A percentile compares a stretch with the other conserved stretches of the same genome.
Conservation (phyloP, 495 filamentous ascomycete genomes). For the Alectoria sarmentosa region DNA sequence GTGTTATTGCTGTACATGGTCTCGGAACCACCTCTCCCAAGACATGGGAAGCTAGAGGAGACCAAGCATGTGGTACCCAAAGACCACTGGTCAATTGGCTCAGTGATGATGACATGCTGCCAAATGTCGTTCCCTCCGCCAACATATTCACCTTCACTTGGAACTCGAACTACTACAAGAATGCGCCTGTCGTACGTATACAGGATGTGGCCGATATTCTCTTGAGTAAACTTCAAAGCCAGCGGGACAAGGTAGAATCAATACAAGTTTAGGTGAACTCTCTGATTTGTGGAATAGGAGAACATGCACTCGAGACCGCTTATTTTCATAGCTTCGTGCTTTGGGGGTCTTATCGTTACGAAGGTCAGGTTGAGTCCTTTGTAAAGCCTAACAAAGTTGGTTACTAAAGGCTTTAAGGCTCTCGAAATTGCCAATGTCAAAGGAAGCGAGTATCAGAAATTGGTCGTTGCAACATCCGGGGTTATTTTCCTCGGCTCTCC, state of each 20-base stretch:
- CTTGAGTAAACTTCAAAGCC: background rate
- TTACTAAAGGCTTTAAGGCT: background rate
- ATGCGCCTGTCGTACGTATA: conserved; percentile 5
- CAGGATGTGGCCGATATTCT: conserved; percentile 1
- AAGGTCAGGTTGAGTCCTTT: background rate
- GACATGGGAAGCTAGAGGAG: conserved; percentile 6
- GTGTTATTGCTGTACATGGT: conserved; percentile 1
- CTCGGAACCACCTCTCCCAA: conserved; percentile 4
- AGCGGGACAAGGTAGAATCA: conserved; percentile 1
- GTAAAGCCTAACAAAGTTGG: background rate
- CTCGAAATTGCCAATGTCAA: background rate
- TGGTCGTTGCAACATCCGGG: conserved; percentile 10
- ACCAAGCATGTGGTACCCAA: conserved; percentile 1
- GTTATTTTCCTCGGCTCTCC: conserved; percentile 5
- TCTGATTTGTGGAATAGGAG: background rate
- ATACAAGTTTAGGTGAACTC: background rate
- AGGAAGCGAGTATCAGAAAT: conserved; percentile 3
- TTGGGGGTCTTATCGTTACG: background rate
- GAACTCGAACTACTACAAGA: conserved; percentile 5
- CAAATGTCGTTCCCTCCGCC: background rate
- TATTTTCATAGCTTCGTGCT: conserved; percentile 4
- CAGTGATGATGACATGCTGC: conserved; percentile 3
- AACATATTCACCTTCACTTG: conserved; percentile 1
- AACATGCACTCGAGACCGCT: conserved; percentile 1
- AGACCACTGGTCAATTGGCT: conserved; percentile 5